Evolutionary conservation across 1,284 basidiomycete genomes (phyloP).

Genomic region (Rhodotorula mucilaginosa): DNA sequence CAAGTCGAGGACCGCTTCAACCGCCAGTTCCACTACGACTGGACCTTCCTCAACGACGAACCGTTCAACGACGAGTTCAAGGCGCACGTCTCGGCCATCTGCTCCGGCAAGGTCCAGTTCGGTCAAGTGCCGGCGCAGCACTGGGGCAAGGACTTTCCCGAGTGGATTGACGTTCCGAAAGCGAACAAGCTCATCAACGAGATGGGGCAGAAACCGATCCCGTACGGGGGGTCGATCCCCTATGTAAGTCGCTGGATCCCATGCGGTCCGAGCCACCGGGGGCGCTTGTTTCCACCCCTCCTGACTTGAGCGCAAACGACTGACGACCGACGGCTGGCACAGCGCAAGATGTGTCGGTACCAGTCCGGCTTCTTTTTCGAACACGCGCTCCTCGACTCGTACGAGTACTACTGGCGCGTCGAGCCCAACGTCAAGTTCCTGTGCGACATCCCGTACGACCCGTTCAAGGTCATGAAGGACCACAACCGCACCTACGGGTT

Average conservation of each 20-base stretch:
- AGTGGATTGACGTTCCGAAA: conserved; percentile 61
- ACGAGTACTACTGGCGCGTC: conserved; percentile 91
- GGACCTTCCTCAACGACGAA: conserved; percentile 51
- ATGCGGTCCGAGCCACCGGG: no score
- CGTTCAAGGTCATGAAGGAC: conserved; percentile 37
- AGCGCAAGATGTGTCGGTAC: conserved; percentile 81
- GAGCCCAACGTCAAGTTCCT: conserved; percentile 50
- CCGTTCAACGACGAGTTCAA: conserved; percentile 50
- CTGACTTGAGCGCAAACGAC: background rate
- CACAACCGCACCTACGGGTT: conserved; percentile 22
- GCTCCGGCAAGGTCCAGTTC: conserved; percentile 54
- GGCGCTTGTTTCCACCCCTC: no score
- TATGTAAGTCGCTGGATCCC: conserved; percentile 63
- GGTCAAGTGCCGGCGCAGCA: conserved; percentile 76
- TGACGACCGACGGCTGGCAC: no score
- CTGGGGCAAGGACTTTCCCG: conserved; percentile 69
- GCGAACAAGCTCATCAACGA: conserved; percentile 55
- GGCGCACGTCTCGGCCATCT: conserved; percentile 42
- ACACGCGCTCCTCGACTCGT: conserved; percentile 59
- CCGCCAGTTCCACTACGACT: conserved; percentile 49
- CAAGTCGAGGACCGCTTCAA: conserved; percentile 45
- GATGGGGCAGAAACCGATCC: conserved; percentile 75
- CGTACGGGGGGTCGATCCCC: conserved; percentile 66
- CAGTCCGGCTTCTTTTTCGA: conserved; percentile 48
- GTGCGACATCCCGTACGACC: conserved; percentile 44